These are phyloP conservation scores for Aureobasidium pullulans DNA, from an alignment of 2,329 filamentous ascomycete species.

Conservation along the genomic window DNA sequence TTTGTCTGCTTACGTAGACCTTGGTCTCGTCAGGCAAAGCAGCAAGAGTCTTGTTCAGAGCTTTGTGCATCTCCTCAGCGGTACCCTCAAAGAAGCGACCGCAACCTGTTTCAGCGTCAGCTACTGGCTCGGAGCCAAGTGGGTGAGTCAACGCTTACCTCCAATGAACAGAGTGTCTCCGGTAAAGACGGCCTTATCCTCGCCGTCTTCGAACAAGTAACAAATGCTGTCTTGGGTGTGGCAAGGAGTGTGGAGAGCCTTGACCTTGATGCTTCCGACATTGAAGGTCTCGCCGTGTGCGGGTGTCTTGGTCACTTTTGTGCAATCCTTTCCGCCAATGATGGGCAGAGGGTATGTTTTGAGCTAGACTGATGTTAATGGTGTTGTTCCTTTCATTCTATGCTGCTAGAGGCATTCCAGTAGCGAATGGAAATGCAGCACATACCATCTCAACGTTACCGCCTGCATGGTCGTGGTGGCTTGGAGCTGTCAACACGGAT, in stretches of 20 bases:
- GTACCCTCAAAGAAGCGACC: constrained; percentile 94
- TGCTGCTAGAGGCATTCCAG: neutral
- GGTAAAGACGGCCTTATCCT: constrained; percentile 77
- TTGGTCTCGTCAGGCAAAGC: constrained; percentile 81
- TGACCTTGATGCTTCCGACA: constrained; percentile 76
- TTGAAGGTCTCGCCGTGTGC: constrained; percentile 68
- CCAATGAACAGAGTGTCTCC: constrained; percentile 95
- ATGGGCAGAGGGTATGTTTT: constrained; percentile 61
- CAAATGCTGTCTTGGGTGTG: constrained; percentile 99
- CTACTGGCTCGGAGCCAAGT: neutral
- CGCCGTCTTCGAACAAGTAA: constrained; percentile 78
- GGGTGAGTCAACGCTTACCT: constrained; percentile 43
- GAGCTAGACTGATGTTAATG: constrained; percentile 34
- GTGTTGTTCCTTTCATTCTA: neutral
- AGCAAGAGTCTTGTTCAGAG: constrained; percentile 77
- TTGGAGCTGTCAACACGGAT: constrained; percentile 31
- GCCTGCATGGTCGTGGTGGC: constrained; percentile 90
- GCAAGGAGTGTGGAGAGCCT: constrained; percentile 88
- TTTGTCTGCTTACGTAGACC: constrained; percentile 63
- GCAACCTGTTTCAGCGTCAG: constrained; percentile 54
- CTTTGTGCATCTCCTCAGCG: constrained; percentile 83
- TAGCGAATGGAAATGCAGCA: neutral
- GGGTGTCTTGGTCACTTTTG: constrained; percentile 70
- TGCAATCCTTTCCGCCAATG: constrained; percentile 82
- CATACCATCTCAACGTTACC: constrained; percentile 76